phyloP scores from a whole-genome alignment of 2,329 filamentous ascomycete species.

The Diplocarpon mali region DNA sequence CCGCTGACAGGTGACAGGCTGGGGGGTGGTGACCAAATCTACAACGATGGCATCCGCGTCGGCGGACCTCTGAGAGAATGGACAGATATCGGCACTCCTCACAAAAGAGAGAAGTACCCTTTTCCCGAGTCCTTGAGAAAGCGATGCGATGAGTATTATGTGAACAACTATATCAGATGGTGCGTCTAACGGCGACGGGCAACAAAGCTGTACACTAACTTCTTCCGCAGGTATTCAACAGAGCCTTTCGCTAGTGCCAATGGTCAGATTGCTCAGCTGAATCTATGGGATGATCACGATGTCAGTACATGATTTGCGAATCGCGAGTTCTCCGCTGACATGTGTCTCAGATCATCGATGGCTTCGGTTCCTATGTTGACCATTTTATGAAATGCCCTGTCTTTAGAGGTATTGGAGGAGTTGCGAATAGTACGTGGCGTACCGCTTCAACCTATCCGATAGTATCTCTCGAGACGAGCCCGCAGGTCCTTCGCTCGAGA shows the following conservation, averaged over 20 bases:
- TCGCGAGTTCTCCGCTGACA: background rate
- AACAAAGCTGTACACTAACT: background rate
- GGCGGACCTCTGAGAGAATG: slow-evolving; percentile 70
- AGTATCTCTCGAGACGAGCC: no score
- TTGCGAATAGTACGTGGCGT: slow-evolving; percentile 55
- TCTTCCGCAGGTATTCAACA: slow-evolving; percentile 53
- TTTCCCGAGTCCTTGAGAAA: slow-evolving; percentile 72
- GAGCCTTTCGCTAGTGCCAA: slow-evolving; percentile 80
- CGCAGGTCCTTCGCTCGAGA: no score
- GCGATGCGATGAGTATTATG: slow-evolving; percentile 81
- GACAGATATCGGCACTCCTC: slow-evolving; percentile 73
- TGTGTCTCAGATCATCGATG: slow-evolving; percentile 56
- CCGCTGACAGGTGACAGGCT: slow-evolving; percentile 42
- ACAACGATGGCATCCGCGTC: slow-evolving; percentile 87
- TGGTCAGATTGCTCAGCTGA: slow-evolving; percentile 88
- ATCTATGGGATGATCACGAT: slow-evolving; percentile 97
- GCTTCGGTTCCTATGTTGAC: slow-evolving; percentile 87
- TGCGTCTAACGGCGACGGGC: slow-evolving; percentile 21
- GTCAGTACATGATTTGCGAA: slow-evolving; percentile 44
- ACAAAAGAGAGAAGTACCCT: slow-evolving; percentile 65
- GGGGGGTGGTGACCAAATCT: slow-evolving; percentile 90
- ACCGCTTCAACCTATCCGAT: no score
- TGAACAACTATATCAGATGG: slow-evolving; percentile 79
- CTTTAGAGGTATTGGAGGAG: slow-evolving; percentile 81
- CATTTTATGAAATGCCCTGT: slow-evolving; percentile 89